Evolutionary conservation across 1,284 basidiomycete species (phyloP), one percentile per base, ranked within the genome.

Genomic region (Fomitopsis schrenkii): DNA sequence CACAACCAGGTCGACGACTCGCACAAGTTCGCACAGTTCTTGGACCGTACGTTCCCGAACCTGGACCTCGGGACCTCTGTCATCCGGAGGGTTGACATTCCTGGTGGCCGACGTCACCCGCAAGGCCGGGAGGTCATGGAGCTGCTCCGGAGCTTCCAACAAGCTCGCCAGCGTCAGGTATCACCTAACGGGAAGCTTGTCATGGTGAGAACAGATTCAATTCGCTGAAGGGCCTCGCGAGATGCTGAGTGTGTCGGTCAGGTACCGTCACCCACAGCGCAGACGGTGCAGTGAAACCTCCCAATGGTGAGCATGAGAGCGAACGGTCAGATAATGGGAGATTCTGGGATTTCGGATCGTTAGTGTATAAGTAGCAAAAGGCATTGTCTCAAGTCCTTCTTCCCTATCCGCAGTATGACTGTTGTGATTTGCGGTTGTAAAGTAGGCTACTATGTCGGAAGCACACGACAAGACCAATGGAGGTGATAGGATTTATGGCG

Each of bases 1-100:
- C 44, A 42, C 41, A 36, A 58, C 22, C 56, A 35, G 10, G 48
- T 22, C n/a, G 50, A 40, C 14, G 48, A 59, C 58, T 50, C 46
- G 22, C 50, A 30, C 35, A 42, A 12, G 17, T 52, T 59, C 15
- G 46, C 58, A 17, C 46, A 30, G 22, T 59, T 59, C 35, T 19
- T 59, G 15, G 58, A 59, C n/a, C 58, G 48, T 35, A 30, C 30
- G n/a, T 59, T 59, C 45, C 58, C 58, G 36, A 40, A 42, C 26
- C 38, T 59, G n/a, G 58, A 59, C 38, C 46, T 53, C 9, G 58
- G n/a, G 19, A 26, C 26, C 10, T 38, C 35, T 22, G 58, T 33
- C 46, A 36, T 59, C 7, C 58, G 48, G 17, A 35, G 41, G 33
- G 52, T 54, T 3, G 52, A 54, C 52, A 40, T 54, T 28, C 56